A percentile compares a stretch with the other conserved stretches of the same genome.
Conservation (phyloP, 2,329 filamentous ascomycete species). For the Pseudofabraea citricarpa region DNA sequence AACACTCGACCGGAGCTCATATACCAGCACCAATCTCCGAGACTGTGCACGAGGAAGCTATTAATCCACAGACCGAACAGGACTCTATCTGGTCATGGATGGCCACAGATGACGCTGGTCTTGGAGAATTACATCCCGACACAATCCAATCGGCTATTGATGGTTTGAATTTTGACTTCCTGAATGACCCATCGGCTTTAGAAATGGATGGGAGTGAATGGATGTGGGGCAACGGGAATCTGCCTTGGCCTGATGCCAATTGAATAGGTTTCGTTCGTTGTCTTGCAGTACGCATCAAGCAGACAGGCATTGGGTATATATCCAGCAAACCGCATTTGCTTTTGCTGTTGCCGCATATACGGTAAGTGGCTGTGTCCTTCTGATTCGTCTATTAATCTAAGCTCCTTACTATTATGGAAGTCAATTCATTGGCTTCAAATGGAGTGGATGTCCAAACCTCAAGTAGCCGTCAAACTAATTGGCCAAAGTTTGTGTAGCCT, state of each 20-base stretch:
- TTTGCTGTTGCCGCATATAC: no score
- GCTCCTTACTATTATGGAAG: no score
- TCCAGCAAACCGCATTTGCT: no score
- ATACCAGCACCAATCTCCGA: background rate
- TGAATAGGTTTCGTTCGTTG: no score
- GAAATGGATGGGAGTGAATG: conserved; percentile 1
- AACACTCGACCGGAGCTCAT: background rate
- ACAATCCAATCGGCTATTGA: conserved; percentile 1
- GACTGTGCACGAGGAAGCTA: background rate
- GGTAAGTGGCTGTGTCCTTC: no score
- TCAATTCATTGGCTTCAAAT: no score
- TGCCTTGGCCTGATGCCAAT: background rate
- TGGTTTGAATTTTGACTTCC: background rate
- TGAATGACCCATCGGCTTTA: background rate
- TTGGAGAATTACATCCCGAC: background rate
- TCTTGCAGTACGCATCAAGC: no score
- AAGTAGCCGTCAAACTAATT: no score
- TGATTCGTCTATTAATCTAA: no score
- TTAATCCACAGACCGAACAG: background rate
- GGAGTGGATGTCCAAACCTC: no score
- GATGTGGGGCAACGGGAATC: conserved; percentile 1
- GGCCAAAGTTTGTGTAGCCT: no score
- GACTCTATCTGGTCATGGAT: conserved; percentile 1
- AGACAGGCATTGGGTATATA: no score
- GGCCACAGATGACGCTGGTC: background rate